Conservation (phyloP, 129 eudicot genomes). For the Logfia minima region DNA sequence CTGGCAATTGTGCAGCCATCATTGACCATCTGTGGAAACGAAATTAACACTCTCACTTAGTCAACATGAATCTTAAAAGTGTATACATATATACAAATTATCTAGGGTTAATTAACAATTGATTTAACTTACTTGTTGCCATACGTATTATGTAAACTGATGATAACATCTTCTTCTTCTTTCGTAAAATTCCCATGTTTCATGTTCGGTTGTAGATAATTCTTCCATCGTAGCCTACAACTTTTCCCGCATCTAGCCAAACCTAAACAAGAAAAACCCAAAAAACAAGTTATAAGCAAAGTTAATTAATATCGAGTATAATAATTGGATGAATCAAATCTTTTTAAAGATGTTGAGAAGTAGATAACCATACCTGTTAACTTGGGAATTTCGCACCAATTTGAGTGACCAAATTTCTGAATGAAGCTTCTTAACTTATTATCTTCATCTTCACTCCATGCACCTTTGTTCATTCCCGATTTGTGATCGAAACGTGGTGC, state of each 20-base stretch:
- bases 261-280: conserved; percentile 10
- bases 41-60: background rate
- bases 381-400: conserved; percentile 43
- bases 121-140: conserved; percentile 37
- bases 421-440: conserved; percentile 31
- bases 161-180: conserved; percentile 37
- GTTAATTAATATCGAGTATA: background rate
- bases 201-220: conserved; percentile 33
- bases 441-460: conserved; percentile 45
- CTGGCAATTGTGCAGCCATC: conserved; percentile 42
- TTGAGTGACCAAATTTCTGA: conserved; percentile 25
- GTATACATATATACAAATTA: background rate
- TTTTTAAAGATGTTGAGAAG: background rate
- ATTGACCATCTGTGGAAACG: conserved; percentile 41
- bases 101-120: background rate
- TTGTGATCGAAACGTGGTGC: conserved; percentile 33
- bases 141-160: conserved; percentile 24
- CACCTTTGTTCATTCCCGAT: conserved; percentile 38
- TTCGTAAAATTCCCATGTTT: conserved; percentile 37
- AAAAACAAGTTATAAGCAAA: no score
- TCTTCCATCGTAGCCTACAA: conserved; percentile 50
- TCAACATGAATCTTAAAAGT: background rate
- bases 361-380: conserved; percentile 26
- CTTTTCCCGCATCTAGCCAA: conserved; percentile 50
- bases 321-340: background rate